Base-by-base conservation (phyloP, 2,329 filamentous ascomycete genomes). In the Colletotrichum sp. region DNA sequence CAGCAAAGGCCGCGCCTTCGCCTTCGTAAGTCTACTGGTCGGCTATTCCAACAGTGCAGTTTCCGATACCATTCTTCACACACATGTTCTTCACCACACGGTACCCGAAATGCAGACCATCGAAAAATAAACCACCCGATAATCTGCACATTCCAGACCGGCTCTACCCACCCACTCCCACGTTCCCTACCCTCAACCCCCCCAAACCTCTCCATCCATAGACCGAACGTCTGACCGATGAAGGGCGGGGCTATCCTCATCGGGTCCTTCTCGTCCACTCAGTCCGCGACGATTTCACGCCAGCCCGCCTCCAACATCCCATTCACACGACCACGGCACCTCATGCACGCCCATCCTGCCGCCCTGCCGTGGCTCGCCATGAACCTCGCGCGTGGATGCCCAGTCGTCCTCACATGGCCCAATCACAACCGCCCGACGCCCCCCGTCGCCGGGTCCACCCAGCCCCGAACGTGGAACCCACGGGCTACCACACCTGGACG, bases 271-370 rank as follows among this genome's bases (percentile, higher is more conserved):
- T 71, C 71, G 62, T 62, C 75, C 75, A 74, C 66, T 75, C 71
- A 16, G 55, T 65, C 38, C 16, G 65, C 36, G 75, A 74, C 67
- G 67, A 74, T 75, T 56, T 15, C 52, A 32, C 62, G 43, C 62
- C 67, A 55, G 61, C 28, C 65, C 73, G 58, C 55, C 58, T 52
- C 48, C 34, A 55, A 69, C 66, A 66, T 69, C 15, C 61, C 66
- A 67, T 74, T 77, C 76, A 76, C 70, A 70, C 71, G 67, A 65
- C 64, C 71, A 75, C 64, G 58, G 56, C 66, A 71, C 43, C 71
- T 55, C 66, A 67, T 68, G 75, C 75, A 68, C 43, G 64, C 28
- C 48, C 71, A 74, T 70, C 67, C 71, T 75, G 61, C 61, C 69
- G 69, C 69, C 69, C 55, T 67, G 73, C 71, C 32, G 58, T 65